A percentile compares a stretch with the other conserved stretches of the same genome.
These are phyloP conservation scores for Cadophora luteo-olivacea DNA, from an alignment of 2,329 filamentous ascomycete genomes.

Conservation along the genomic window DNA sequence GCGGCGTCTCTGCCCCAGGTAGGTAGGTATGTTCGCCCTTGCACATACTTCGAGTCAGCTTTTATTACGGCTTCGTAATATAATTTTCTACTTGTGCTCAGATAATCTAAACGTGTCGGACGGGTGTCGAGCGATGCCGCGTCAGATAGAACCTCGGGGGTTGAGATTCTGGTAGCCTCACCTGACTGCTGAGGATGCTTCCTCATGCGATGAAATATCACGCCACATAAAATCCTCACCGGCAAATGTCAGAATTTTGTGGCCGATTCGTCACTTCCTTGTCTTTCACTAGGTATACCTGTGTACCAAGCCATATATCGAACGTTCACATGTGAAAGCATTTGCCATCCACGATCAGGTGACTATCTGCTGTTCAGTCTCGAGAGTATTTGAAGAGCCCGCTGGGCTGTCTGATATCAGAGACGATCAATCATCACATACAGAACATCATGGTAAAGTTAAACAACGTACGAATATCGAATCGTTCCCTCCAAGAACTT, in stretches of 20 bases:
- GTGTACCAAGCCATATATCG: neutral
- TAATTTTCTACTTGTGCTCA: neutral
- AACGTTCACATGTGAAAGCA: neutral
- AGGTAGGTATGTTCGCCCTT: neutral
- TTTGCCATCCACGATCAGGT: neutral
- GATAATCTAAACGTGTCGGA: neutral
- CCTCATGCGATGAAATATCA: neutral
- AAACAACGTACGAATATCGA: constrained; percentile 45
- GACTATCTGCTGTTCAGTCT: constrained; percentile 12
- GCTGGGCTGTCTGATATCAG: neutral
- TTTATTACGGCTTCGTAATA: neutral
- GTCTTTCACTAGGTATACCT: too few species aligned
- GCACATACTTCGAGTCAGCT: neutral
- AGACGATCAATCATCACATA: neutral
- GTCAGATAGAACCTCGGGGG: neutral
- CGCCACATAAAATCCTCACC: neutral
- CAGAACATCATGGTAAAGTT: constrained; percentile 46
- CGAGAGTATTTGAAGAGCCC: neutral
- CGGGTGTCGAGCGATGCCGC: neutral
- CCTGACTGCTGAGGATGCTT: neutral
- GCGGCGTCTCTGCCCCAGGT: too few species aligned
- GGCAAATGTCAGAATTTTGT: neutral
- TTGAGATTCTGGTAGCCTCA: neutral
- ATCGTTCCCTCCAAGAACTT: constrained; percentile 44
- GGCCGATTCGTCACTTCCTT: too few species aligned